Percentiles rank a stretch among this genome's conserved stretches.
Conservation (phyloP, 495 filamentous ascomycete genomes). For the Tuber calosporum region DNA sequence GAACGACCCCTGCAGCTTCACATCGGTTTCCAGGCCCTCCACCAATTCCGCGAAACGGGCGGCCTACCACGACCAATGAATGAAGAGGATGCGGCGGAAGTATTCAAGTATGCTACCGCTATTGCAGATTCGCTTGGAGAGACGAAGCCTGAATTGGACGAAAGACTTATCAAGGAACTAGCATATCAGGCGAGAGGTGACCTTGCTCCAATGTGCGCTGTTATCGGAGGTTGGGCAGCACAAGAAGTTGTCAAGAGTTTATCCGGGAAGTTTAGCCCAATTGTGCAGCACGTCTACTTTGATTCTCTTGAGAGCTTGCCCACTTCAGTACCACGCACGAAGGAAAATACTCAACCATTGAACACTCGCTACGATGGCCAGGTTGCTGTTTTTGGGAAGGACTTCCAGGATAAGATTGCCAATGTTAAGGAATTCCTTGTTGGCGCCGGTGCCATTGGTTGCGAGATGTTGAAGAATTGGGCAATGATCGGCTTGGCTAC, state of each 20-base stretch:
- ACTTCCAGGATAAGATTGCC: conserved; percentile 86
- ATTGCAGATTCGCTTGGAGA: conserved; percentile 55
- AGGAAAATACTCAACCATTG: conserved; percentile 77
- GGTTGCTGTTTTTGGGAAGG: conserved; percentile 88
- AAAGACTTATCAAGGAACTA: conserved; percentile 86
- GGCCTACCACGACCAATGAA: conserved; percentile 73
- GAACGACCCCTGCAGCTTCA: conserved; percentile 89
- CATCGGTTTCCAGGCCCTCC: conserved; percentile 83
- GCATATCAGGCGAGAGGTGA: conserved; percentile 95
- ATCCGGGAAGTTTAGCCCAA: conserved; percentile 92
- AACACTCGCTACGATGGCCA: conserved; percentile 90
- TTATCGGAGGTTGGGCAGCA: conserved; percentile 90
- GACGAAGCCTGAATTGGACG: conserved; percentile 73
- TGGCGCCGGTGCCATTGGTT: conserved; percentile 94
- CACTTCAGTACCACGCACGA: conserved; percentile 60
- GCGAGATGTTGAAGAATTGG: conserved; percentile 99
- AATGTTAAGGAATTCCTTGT: conserved; percentile 90
- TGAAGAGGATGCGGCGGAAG: conserved; percentile 70
- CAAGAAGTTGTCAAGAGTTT: conserved; percentile 97
- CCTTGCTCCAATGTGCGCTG: conserved; percentile 81
- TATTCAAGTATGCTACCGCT: conserved; percentile 63
- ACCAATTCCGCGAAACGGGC: conserved; percentile 66
- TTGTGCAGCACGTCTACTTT: conserved; percentile 92
- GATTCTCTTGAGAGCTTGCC: conserved; percentile 95
- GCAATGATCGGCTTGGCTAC: conserved; percentile 94